phyloP scores from a whole-genome alignment of 2,329 filamentous ascomycete genomes.

The Hymenoscyphus repandus region DNA sequence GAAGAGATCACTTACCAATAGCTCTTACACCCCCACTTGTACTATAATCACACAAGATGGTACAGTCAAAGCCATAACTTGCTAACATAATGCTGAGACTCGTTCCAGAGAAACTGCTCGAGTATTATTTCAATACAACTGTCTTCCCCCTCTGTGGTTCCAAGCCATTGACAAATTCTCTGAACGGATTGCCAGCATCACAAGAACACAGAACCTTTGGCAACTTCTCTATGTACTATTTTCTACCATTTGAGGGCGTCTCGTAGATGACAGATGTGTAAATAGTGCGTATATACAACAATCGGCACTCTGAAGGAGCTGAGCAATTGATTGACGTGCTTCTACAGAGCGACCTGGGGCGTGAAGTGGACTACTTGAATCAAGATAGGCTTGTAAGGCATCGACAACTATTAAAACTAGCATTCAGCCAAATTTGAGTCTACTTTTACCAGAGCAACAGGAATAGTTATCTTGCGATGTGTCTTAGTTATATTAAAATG shows the following conservation, averaged over 20 bases:
- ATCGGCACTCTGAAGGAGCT: conserved; percentile 6
- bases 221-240: conserved; percentile 13
- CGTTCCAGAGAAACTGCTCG: conserved; percentile 42
- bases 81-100: conserved; percentile 37
- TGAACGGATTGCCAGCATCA: conserved; percentile 11
- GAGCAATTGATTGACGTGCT: conserved; percentile 10
- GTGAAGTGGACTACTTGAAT: conserved; percentile 36
- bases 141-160: conserved; percentile 21
- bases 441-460: conserved; percentile 12
- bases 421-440: conserved; percentile 27
- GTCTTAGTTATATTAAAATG: background rate
- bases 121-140: conserved; percentile 39
- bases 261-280: conserved; percentile 12
- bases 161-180: conserved; percentile 10
- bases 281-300: conserved; percentile 4
- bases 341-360: conserved; percentile 10
- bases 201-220: conserved; percentile 11
- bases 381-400: conserved; percentile 43
- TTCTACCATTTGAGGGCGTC: conserved; percentile 6
- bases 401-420: conserved; percentile 42
- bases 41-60: conserved; percentile 43
- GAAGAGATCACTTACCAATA: conserved; percentile 16
- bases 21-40: conserved; percentile 43
- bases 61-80: conserved; percentile 36
- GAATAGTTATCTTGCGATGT: conserved; percentile 7